A percentile compares a stretch with the other conserved stretches of the same genome.
Evolutionary conservation across 1,139 yeast species (phyloP).

Genomic region (Taphrina flavorubra): DNA sequence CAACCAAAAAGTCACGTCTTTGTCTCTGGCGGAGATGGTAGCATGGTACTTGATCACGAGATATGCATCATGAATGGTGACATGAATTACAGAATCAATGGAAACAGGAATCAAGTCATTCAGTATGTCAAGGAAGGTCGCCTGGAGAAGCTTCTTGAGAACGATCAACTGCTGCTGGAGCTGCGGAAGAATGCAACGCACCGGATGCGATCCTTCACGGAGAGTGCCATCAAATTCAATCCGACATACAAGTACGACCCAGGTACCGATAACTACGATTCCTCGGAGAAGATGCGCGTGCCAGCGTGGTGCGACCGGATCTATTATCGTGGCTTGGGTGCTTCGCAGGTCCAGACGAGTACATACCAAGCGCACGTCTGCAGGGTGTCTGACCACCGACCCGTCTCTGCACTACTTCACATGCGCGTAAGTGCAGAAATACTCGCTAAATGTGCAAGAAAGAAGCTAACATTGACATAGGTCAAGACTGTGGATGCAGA

Average conservation of each 20-base stretch:
- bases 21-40: constrained; percentile 60
- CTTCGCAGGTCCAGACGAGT: constrained; percentile 46
- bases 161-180: constrained; percentile 79
- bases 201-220: constrained; percentile 71
- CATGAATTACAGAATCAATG: constrained; percentile 78
- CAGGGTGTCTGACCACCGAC: constrained; percentile 85
- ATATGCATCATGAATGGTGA: constrained; percentile 93
- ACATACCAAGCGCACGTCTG: constrained; percentile 53
- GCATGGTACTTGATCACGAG: constrained; percentile 70
- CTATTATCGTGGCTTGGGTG: constrained; percentile 62
- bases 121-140: constrained; percentile 60
- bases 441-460: too few species aligned
- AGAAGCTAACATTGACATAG: background rate
- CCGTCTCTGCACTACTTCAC: constrained; percentile 77
- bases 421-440: constrained; percentile 57
- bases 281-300: constrained; percentile 87
- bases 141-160: constrained; percentile 62
- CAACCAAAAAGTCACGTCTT: constrained; percentile 54
- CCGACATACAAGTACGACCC: constrained; percentile 95
- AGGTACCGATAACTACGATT: constrained; percentile 75
- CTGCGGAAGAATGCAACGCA: constrained; percentile 70
- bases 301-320: constrained; percentile 98
- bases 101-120: constrained; percentile 73
- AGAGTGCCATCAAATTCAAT: constrained; percentile 68
- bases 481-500: constrained; percentile 39